Base-by-base conservation (phyloP, 805 yeast species). In the Saturnispora bothae region DNA sequence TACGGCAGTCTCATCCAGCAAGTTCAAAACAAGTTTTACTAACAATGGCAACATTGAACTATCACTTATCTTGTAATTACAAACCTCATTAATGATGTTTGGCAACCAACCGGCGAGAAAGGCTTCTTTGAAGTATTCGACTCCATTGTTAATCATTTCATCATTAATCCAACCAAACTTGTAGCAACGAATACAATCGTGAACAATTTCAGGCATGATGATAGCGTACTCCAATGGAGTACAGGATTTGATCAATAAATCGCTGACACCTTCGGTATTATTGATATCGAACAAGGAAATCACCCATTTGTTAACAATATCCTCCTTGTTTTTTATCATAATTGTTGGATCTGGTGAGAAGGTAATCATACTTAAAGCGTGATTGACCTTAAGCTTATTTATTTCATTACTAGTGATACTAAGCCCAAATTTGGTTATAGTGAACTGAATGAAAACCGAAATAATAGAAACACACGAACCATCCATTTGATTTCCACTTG, bases 41-140 rank as follows among this genome's bases (percentile, higher is more conserved):
- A 51, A 29, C 2, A 51, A 39, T 1, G 27, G 13, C 9, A 38
- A 14, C 7, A 45, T 44, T 7, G 33, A 26, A 5, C 37, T 39
- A 22, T 42, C 42, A 25, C 38, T 39, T 2, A 23, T 48, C 15
- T 47, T 36, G 27, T 38, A 34, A 20, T 42, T 41, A 8, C 48
- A 40, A 18, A 55, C 16, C n/a, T 38, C 44, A 27, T 46, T 45
- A 17, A 53, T 32, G 3, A 76, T 69, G n/a, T 73, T 71, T 5
- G 72, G 59, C 25, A 76, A 51, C 10, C 78, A 69, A 6, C 71
- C 63, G 2, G 82, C 64, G 46, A 89, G 63, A 45, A 83, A 82
- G 3, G 84, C 81, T 50, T 88, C 95, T 32, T 82, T 64, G 47
- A 89, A 81, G 50, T 88, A 85, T 50, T 88, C 96, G 26, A 89